Base-by-base conservation (phyloP, 257 asterid species). In the Solanum piurae region DNA sequence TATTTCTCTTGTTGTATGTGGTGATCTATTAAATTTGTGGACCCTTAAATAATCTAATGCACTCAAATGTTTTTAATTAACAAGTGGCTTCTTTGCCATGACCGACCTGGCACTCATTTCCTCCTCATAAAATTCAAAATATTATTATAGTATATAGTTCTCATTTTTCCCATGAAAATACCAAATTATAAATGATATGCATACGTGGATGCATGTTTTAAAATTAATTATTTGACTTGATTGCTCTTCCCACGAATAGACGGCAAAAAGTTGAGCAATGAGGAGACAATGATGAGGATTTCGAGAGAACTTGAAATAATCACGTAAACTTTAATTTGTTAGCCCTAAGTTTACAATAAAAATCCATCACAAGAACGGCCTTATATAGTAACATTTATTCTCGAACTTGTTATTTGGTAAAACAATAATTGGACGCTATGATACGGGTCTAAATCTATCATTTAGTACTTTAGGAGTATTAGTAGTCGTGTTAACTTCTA, bases 1-100 rank as follows among this genome's bases (percentile, higher is more conserved):
- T 84, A 87, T 38, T 64, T 85, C 69, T 7, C 40, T 29, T 18
- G 11, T 80, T 46, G 40, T 52, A 14, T 52, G 44, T 72, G 86
- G 87, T 77, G 77, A 84, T 55, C 33, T 33, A 62, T 27, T 7
- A 40, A 69, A 37, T 80, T 75, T 83, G 87, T 86, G 91, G 87
- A 89, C 76, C 90, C 86, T n/a, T 23, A 79, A 31, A 23, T 29
- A 3, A 25, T 64, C 16, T 37, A 29, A 80, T 58, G 25, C 5
- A n/a, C 40, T 49, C 27, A 27, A 82, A 29, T 3, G 3, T 16
- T 18, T 38, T 68, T 75, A 80, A 89, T 68, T 75, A 80, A 89
- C 91, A 86, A 23, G 84, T 89, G 91, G 85, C 83, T 42, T 44
- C 55, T 82, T 60, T 14, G 3, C 31, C 37, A 16, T 21, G 66